Base-by-base conservation (phyloP, 345 rosid species). In the Eucalyptus pauciflora region DNA sequence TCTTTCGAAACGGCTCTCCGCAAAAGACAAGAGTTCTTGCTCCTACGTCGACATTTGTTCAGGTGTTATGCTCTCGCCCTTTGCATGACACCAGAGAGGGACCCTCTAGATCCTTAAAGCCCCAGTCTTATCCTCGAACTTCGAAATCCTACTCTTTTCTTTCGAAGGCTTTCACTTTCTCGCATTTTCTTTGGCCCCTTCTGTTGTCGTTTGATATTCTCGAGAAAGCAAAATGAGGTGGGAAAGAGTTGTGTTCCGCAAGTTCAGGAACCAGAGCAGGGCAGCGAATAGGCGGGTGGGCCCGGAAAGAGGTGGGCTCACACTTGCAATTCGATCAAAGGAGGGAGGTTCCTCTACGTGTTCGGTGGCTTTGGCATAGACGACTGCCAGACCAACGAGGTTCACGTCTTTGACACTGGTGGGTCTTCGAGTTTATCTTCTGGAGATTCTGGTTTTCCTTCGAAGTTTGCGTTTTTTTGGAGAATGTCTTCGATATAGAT, bases 371-470 rank as follows among this genome's bases (percentile, higher is more conserved):
- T 95, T 92, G 97, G 98, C 89, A 91, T 91, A 91, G 97, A 96
- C 89, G 94, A 95, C 93, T 93, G 99, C 93, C 98, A 98, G 90
- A 98, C 99, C 89, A 97, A 97, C 94, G 97, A 93, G 93, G 99
- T 98, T 89, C 97, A 96, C 45, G 45, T 43, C 45, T 43, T 43
- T 43, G 45, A 43, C 45, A 43, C 45, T 43, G 45, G 45, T 43
- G 45, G 45, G 45, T 43, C 45, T 43, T 43, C 45, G 45, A 43
- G 45, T 43, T 43, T 43, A 43, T 43, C 45, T 43, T 43, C 45
- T 43, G 45, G 45, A 43, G 45, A 43, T 43, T 43, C 45, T 43
- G 45, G 8, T 43, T 43, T 43, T 43, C 45, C 45, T 43, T 43
- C 45, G 45, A 43, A 43, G 45, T 43, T 43, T 43, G 45, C 45